phyloP scores from a whole-genome alignment of 2,329 filamentous ascomycete genomes.

The Sclerotinia sclerotiorum region DNA sequence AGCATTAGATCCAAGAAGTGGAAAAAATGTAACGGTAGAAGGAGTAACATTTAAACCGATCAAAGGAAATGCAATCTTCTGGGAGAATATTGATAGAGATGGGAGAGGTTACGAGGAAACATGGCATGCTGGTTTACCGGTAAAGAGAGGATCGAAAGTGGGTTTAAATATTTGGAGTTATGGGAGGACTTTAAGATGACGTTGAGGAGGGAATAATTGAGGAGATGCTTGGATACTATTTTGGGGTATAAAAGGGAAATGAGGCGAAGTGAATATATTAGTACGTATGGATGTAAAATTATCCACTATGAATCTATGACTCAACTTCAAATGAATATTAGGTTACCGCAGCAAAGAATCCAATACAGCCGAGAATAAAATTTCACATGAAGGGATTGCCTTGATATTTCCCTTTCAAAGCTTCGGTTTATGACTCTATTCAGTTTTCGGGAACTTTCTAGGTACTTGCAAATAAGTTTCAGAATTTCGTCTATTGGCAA shows the following conservation, averaged over 20 bases:
- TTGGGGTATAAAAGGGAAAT: background rate
- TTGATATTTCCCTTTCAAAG: background rate
- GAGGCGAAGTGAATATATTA: background rate
- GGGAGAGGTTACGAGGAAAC: slow-evolving; percentile 58
- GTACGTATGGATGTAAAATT: background rate
- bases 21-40: slow-evolving; percentile 29
- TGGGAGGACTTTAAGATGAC: slow-evolving; percentile 36
- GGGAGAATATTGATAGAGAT: slow-evolving; percentile 58
- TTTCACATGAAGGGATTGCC: background rate
- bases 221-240: no score
- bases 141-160: slow-evolving; percentile 55
- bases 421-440: background rate
- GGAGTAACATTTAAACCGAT: slow-evolving; percentile 59
- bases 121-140: slow-evolving; percentile 61
- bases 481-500: background rate
- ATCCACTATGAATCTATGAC: background rate
- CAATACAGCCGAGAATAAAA: background rate
- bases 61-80: slow-evolving; percentile 59
- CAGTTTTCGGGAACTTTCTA: background rate
- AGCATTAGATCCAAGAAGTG: slow-evolving; percentile 24
- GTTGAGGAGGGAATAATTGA: background rate
- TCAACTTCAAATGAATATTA: background rate
- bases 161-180: slow-evolving; percentile 66
- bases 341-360: background rate
- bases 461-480: background rate